These are phyloP conservation scores for Colletotrichum truncatum DNA, from an alignment of 2,329 filamentous ascomycete genomes.

Conservation along the genomic window DNA sequence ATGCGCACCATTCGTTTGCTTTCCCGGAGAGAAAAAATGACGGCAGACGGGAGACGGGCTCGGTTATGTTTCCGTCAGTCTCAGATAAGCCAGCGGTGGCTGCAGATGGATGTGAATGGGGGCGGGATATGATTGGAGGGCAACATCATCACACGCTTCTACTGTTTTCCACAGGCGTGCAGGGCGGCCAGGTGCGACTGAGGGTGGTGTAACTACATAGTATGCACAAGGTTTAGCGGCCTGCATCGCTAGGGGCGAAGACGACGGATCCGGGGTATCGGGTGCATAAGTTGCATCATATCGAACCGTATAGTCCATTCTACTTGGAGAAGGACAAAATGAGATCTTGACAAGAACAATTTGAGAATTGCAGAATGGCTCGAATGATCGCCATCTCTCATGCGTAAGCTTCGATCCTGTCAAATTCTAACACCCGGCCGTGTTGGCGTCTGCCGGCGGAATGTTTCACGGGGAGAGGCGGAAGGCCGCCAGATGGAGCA, in stretches of 20 bases:
- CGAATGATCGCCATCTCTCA: not conserved
- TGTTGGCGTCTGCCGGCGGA: too few species aligned
- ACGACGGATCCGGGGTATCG: constrained; percentile 6
- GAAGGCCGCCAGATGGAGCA: not conserved
- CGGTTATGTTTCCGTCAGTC: not conserved
- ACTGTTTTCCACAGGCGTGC: too few species aligned
- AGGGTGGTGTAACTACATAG: not conserved
- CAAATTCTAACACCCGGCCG: too few species aligned
- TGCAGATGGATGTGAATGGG: not conserved
- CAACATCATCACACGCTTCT: not conserved
- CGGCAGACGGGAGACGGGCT: not conserved
- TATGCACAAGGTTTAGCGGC: not conserved
- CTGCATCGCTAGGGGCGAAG: not conserved
- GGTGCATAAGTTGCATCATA: not conserved
- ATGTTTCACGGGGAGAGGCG: not conserved
- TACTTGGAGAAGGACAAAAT: too few species aligned
- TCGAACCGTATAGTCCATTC: too few species aligned
- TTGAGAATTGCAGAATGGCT: too few species aligned
- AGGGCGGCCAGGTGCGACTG: not conserved
- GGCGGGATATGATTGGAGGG: not conserved
- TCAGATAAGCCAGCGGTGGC: not conserved
- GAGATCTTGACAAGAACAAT: too few species aligned
- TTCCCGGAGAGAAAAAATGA: too few species aligned
- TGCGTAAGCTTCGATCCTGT: too few species aligned
- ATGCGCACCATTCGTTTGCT: too few species aligned